phyloP scores from a whole-genome alignment of 768 basidiomycete genomes.

The Tulasnella sp. region DNA sequence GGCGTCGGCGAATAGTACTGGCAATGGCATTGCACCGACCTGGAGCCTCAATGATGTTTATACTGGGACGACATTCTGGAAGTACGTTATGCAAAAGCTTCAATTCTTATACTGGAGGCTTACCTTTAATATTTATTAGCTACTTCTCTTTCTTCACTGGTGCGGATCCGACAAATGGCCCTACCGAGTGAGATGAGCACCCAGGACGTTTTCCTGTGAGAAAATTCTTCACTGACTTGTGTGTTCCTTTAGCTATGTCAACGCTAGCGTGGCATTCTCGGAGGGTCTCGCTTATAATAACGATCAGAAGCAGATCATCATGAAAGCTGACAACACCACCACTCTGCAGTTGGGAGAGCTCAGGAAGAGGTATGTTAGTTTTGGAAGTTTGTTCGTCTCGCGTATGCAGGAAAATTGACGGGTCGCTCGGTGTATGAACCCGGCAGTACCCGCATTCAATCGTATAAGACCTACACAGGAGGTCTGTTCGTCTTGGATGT shows the following conservation, averaged over 20 bases:
- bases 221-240: neutral
- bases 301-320: slow-evolving; percentile 7
- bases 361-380: slow-evolving; percentile 11
- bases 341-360: slow-evolving; percentile 3
- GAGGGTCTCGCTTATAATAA: slow-evolving; percentile 13
- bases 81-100: slow-evolving; percentile 1
- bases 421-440: neutral
- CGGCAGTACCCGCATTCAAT: slow-evolving; percentile 15
- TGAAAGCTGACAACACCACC: slow-evolving; percentile 16
- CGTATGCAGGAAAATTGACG: neutral
- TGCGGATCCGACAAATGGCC: slow-evolving; percentile 16
- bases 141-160: slow-evolving; percentile 11
- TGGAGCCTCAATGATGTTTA: slow-evolving; percentile 14
- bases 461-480: slow-evolving; percentile 12
- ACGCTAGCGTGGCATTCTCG: neutral
- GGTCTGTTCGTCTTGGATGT: slow-evolving; percentile 18
- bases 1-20: neutral
- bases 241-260: slow-evolving; percentile 12
- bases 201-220: neutral
- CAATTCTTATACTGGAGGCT: neutral
- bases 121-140: neutral
- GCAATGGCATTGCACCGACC: neutral
- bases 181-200: slow-evolving; percentile 8
- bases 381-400: too few species aligned
- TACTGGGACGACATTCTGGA: slow-evolving; percentile 11